phyloP scores from a whole-genome alignment of 1,139 yeast species.

The Pichia sp. region DNA sequence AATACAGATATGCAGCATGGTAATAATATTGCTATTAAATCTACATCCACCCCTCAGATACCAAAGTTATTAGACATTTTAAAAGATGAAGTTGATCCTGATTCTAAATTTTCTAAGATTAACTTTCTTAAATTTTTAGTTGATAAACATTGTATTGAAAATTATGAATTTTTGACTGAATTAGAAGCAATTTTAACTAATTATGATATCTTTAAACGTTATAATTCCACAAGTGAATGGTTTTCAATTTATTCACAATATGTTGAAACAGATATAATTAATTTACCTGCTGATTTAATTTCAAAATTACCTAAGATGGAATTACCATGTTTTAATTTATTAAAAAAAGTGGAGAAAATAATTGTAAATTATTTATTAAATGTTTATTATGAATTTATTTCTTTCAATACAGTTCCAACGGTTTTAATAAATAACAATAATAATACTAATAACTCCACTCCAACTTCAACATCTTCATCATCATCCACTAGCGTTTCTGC shows the following conservation, averaged over 20 bases:
- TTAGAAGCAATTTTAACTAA: constrained; percentile 17
- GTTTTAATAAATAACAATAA: constrained; percentile 4
- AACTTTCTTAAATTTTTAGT: constrained; percentile 25
- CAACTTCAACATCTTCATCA: constrained; percentile 8
- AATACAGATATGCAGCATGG: not conserved
- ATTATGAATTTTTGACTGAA: constrained; percentile 28
- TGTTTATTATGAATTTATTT: constrained; percentile 27
- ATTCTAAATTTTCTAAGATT: constrained; percentile 18
- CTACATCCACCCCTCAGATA: not conserved
- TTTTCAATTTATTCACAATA: constrained; percentile 22
- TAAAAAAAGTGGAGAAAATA: constrained; percentile 20
- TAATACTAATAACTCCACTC: not conserved
- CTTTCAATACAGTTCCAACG: constrained; percentile 2
- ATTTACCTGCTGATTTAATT: constrained; percentile 27
- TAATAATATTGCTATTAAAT: not conserved
- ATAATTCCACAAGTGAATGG: constrained; percentile 20
- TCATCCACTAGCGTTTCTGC: too few relatives aligned
- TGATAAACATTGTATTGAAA: constrained; percentile 29
- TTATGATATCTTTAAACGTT: constrained; percentile 3
- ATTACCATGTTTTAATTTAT: constrained; percentile 19
- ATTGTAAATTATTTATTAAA: constrained; percentile 23
- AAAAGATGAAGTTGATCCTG: constrained; percentile 19
- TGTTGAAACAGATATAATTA: constrained; percentile 26
- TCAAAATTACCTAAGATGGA: constrained; percentile 11
- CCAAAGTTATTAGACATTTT: constrained; percentile 25